Conservation (phyloP, 306 rosid genomes). For the Gillenia trifoliata region DNA sequence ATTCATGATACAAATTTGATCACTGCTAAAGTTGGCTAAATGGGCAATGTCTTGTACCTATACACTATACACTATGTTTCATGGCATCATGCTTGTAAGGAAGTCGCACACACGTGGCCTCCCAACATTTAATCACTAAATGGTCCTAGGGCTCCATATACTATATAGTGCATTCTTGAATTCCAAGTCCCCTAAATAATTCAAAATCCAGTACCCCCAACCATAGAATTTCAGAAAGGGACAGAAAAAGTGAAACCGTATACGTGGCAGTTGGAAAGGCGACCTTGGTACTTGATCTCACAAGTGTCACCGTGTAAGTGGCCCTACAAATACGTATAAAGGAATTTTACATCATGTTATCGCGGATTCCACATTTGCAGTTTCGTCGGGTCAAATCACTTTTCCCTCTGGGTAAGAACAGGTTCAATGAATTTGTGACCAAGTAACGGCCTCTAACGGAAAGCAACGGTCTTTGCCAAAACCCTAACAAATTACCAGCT, state of each 20-base stretch:
- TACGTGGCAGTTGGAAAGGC: constrained; percentile 3
- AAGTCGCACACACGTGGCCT: neutral
- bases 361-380: neutral
- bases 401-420: neutral
- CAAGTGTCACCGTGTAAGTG: neutral
- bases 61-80: neutral
- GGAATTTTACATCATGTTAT: neutral
- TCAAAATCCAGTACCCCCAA: neutral
- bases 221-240: neutral
- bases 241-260: neutral
- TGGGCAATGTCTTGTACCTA: neutral
- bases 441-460: neutral
- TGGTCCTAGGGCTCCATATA: neutral
- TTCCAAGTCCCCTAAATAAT: neutral
- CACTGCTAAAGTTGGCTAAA: neutral
- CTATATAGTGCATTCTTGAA: neutral
- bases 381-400: neutral
- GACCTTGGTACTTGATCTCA: neutral
- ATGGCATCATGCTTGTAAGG: neutral
- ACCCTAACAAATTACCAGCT: neutral
- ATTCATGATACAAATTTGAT: neutral
- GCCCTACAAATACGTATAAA: no score
- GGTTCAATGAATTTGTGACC: neutral
- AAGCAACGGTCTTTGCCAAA: neutral
- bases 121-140: neutral